Conservation (phyloP, 2,329 filamentous ascomycete species). For the Colletotrichum euphorbiae region DNA sequence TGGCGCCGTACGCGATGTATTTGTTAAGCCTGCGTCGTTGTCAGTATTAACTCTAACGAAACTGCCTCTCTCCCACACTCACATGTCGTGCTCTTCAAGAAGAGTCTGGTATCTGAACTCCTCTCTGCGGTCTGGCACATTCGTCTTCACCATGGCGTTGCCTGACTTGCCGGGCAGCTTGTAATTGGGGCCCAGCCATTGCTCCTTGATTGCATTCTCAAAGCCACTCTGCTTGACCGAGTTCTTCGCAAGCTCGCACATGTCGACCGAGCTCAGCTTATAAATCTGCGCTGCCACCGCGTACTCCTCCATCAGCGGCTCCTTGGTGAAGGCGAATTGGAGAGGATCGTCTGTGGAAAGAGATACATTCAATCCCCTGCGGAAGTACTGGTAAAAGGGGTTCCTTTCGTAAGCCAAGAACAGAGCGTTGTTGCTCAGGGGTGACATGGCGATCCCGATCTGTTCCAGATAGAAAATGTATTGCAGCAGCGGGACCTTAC, state of each 20-base stretch:
- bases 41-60: slow-evolving; percentile 1
- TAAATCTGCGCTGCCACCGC: slow-evolving; percentile 98
- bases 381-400: slow-evolving; percentile 95
- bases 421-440: slow-evolving; percentile 95
- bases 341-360: slow-evolving; percentile 96
- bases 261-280: slow-evolving; percentile 95
- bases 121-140: slow-evolving; percentile 92
- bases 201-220: slow-evolving; percentile 86
- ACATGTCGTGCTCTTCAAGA: slow-evolving; percentile 87
- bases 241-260: slow-evolving; percentile 98
- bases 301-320: slow-evolving; percentile 97
- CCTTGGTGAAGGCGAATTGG: slow-evolving; percentile 98
- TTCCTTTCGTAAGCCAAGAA: slow-evolving; percentile 98
- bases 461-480: slow-evolving; percentile 99
- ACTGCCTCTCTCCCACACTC: slow-evolving; percentile 52
- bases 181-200: slow-evolving; percentile 88
- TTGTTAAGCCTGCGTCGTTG: slow-evolving; percentile 25
- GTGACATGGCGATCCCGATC: slow-evolving; percentile 99
- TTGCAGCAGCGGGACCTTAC: slow-evolving; percentile 94
- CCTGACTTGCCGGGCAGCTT: slow-evolving; percentile 82
- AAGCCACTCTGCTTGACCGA: slow-evolving; percentile 96
- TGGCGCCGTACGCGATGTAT: slow-evolving; percentile 31
- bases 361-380: slow-evolving; percentile 93
- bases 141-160: slow-evolving; percentile 95
- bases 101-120: slow-evolving; percentile 91